phyloP scores from a whole-genome alignment of 768 basidiomycete species.

The Strobilomyces confusus region DNA sequence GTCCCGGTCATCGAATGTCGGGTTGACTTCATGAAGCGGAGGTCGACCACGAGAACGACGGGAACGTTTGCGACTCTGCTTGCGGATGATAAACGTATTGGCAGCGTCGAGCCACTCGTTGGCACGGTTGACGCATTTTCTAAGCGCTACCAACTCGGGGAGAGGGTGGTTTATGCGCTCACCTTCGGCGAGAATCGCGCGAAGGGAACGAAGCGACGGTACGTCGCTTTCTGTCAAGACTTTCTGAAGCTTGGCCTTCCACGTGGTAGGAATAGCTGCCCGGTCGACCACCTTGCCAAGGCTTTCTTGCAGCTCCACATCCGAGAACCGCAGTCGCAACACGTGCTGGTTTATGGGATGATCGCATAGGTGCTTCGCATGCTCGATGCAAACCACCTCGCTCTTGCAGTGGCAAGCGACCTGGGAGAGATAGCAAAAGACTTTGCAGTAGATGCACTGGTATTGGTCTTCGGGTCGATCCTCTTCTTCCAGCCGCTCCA shows the following conservation, averaged over 20 bases:
- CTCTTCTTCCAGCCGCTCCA: slow-evolving; percentile 68
- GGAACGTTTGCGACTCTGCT: slow-evolving; percentile 75
- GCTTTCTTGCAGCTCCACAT: slow-evolving; percentile 69
- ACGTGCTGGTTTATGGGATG: slow-evolving; percentile 53
- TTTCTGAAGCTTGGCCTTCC: slow-evolving; percentile 68
- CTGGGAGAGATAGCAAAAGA: slow-evolving; percentile 93
- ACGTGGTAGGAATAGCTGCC: slow-evolving; percentile 68
- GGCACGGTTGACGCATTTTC: slow-evolving; percentile 75
- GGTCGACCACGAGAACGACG: slow-evolving; percentile 57
- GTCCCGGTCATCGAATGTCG: slow-evolving; percentile 39
- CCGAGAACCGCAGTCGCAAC: slow-evolving; percentile 78
- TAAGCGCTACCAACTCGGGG: slow-evolving; percentile 64
- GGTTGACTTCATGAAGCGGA: slow-evolving; percentile 37
- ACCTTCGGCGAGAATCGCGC: slow-evolving; percentile 81
- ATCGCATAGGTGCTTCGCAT: slow-evolving; percentile 72
- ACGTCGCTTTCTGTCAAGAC: slow-evolving; percentile 64
- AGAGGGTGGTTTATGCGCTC: slow-evolving; percentile 79
- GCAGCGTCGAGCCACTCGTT: slow-evolving; percentile 89
- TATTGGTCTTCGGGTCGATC: slow-evolving; percentile 93
- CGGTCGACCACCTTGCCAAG: slow-evolving; percentile 63
- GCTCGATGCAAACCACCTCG: slow-evolving; percentile 82
- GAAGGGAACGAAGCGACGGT: slow-evolving; percentile 72
- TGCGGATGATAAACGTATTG: slow-evolving; percentile 72
- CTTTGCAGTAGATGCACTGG: slow-evolving; percentile 91
- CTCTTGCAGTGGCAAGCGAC: slow-evolving; percentile 77